Evolutionary conservation across 805 yeast species (phyloP), one percentile per base, ranked within the genome.

Genomic region (Saccharomycopsis babjevae): DNA sequence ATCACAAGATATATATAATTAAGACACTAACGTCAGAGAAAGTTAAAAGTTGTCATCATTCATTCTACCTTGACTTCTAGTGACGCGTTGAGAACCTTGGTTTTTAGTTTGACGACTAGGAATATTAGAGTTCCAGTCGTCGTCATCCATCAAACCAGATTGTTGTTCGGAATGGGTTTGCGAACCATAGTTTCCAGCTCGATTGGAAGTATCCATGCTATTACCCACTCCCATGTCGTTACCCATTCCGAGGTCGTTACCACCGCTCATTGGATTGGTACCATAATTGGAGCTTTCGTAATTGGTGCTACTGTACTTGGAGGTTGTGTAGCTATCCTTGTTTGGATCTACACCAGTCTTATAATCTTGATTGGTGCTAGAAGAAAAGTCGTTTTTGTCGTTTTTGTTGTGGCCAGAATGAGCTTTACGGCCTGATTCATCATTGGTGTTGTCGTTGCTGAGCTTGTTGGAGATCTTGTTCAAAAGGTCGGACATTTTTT

Each of bases 381-480:
- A 54, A 15, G 57, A 54, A n/a, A 20, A 54, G 30, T 46, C 52
- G 15, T 50, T 54, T 10, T 58, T 28, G 30, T 46, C 52, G 15
- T 50, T 54, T 10, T 58, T 28, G 36, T 42, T 22, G 5, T 56
- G 28, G 16, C 50, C 28, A 38, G 58, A 56, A 16, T 42, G 43
- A 34, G 40, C 28, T n/a, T 25, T 28, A 15, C 30, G 36, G 18
- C 38, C 22, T 7, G 57, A 32, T 11, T 38, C 46, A 15, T 18
- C 42, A 20, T 16, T 57, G 5, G 54, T 6, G 39, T 39, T 22
- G 25, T 60, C 57, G 13, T 40, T 32, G 36, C 57, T 18, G 13
- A 60, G 43, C 43, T 61, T 61, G 56, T 58, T 43, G 22, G 56
- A 30, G 28, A 61, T 22, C 36, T 61, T 61, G 60, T 61, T 57